Evolutionary conservation across 176 grass and related monocot species (phyloP).

Genomic region (Rhynchospora tenuis): DNA sequence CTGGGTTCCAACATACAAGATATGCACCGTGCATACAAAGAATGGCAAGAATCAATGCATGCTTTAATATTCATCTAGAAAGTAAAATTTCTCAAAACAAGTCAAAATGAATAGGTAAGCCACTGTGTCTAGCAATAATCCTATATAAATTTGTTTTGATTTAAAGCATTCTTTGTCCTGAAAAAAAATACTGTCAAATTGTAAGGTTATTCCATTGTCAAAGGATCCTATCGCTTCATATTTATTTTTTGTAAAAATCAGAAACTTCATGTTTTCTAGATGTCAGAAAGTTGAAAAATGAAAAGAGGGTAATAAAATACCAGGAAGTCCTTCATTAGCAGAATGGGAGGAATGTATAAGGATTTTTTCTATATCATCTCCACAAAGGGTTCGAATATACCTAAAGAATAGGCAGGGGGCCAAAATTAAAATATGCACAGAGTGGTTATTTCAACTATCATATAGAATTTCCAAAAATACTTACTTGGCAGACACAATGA

Average conservation of each 20-base stretch:
- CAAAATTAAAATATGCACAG: background rate
- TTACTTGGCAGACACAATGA: slow-evolving; percentile 83
- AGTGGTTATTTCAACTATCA: background rate
- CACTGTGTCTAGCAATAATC: background rate
- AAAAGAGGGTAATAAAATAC: slow-evolving; percentile 30
- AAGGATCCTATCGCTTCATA: background rate
- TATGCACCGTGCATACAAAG: background rate
- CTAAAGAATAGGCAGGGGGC: slow-evolving; percentile 35
- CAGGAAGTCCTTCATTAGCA: slow-evolving; percentile 76
- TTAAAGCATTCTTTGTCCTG: background rate
- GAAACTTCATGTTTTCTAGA: background rate
- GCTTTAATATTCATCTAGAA: background rate
- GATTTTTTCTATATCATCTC: slow-evolving; percentile 92
- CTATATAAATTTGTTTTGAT: background rate
- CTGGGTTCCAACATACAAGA: background rate
- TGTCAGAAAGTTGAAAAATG: background rate
- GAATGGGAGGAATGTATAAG: slow-evolving; percentile 60
- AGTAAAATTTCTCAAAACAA: background rate
- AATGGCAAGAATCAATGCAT: background rate
- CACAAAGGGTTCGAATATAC: slow-evolving; percentile 78
- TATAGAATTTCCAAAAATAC: slow-evolving; percentile 15
- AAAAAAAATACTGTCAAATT: background rate
- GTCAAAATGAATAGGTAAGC: background rate
- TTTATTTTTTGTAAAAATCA: background rate
- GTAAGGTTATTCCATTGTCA: background rate